phyloP scores from a whole-genome alignment of 768 basidiomycete species.

The Tulasnella sp. region DNA sequence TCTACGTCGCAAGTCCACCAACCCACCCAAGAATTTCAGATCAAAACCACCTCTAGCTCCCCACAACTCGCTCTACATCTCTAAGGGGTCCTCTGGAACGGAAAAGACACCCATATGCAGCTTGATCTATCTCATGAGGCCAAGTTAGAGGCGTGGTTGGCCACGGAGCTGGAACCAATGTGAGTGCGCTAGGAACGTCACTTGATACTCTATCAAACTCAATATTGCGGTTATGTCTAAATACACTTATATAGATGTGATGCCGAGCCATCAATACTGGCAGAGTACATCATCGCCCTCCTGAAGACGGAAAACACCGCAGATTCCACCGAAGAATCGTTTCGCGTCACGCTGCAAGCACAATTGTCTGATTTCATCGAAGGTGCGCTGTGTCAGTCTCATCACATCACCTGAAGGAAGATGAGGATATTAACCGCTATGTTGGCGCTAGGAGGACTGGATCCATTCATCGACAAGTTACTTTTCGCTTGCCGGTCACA shows the following conservation, averaged over 20 bases:
- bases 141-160: constrained; percentile 79
- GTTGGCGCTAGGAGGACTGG: too few species aligned
- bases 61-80: neutral
- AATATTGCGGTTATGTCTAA: neutral
- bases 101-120: constrained; percentile 18
- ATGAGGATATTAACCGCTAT: too few species aligned
- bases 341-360: constrained; percentile 60
- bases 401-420: neutral
- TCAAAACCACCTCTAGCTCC: too few species aligned
- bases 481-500: constrained; percentile 77
- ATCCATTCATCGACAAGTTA: constrained; percentile 65
- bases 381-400: constrained; percentile 44
- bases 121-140: constrained; percentile 28
- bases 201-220: constrained; percentile 4
- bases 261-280: constrained; percentile 86
- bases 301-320: constrained; percentile 61
- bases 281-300: constrained; percentile 89
- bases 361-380: constrained; percentile 92
- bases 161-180: constrained; percentile 86
- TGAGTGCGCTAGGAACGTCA: constrained; percentile 29
- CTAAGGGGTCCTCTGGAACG: too few species aligned
- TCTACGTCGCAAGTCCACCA: neutral
- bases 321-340: constrained; percentile 56
- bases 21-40: too few species aligned
- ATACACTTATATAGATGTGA: constrained; percentile 71